Percentiles rank a stretch among this genome's conserved stretches.
phyloP scores from a whole-genome alignment of 2,329 filamentous ascomycete genomes.

The Botrytis fragariae region DNA sequence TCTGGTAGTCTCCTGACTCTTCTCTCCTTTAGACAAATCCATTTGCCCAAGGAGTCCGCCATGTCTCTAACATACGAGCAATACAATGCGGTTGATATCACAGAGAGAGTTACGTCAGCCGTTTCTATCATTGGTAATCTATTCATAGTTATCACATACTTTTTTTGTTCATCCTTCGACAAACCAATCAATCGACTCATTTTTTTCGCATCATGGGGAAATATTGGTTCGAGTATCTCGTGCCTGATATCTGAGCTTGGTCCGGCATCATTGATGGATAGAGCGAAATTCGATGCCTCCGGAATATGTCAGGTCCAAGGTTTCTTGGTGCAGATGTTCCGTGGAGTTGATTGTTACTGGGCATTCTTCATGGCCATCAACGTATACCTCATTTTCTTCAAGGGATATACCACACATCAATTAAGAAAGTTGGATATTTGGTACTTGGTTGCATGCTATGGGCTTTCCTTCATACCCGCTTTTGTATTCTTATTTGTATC shows the following conservation, averaged over 20 bases:
- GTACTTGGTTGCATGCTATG: constrained; percentile 53
- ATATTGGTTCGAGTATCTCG: constrained; percentile 53
- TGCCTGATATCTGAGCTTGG: constrained; percentile 53
- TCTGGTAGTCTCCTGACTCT: not conserved
- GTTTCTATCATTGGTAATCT: constrained; percentile 51
- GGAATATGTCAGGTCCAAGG: constrained; percentile 64
- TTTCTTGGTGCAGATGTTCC: constrained; percentile 76
- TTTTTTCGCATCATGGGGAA: constrained; percentile 58
- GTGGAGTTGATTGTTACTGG: constrained; percentile 52
- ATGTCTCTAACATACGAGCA: constrained; percentile 21
- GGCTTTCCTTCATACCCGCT: constrained; percentile 51
- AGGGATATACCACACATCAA: constrained; percentile 48
- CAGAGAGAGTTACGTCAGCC: constrained; percentile 43
- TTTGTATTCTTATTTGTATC: constrained; percentile 51
- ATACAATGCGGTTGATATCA: not conserved
- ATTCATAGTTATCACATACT: constrained; percentile 54
- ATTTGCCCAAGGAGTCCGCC: not conserved
- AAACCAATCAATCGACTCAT: constrained; percentile 59
- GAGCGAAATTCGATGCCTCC: not conserved
- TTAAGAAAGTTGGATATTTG: constrained; percentile 53
- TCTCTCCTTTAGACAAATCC: not conserved
- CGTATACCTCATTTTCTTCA: constrained; percentile 57
- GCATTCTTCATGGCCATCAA: constrained; percentile 58
- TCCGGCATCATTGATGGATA: not conserved
- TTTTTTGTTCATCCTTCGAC: constrained; percentile 48